Base-by-base conservation (phyloP, 2,329 filamentous ascomycete species). In the Emergomyces pasteurianus region DNA sequence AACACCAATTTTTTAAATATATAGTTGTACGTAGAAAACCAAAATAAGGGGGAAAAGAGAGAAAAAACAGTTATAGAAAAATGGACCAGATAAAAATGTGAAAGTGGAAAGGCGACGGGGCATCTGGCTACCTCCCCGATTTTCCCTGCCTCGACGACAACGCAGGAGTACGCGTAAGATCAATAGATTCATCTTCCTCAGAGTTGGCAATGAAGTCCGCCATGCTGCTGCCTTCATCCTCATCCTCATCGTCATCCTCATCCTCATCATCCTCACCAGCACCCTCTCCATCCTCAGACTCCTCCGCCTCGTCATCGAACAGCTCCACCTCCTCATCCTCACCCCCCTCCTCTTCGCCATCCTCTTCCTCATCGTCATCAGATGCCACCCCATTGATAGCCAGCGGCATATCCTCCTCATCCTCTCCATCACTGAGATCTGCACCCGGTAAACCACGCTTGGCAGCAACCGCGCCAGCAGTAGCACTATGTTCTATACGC, bases 161-260 rank as follows among this genome's bases (percentile, higher is more conserved):
- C 8, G 69, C 66, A 28, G 68, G 69, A 60, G 67, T 65, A 52
- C 67, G 63, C 46, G 61, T 59, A n/a, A 60, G 63, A 18, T 67
- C 68, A 55, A 69, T 70, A 58, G 65, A 61, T 55, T 69, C 71
- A 26, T 73, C 75, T 9, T 76, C 74, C 46, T 81, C 79, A 2
- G 74, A 76, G 60, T 80, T 77, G 6, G 77, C 74, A 57, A 80
- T 73, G 65, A 78, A 75, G 58, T 79, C 78, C 55, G 74, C 73
- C 66, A 70, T 76, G 34, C 71, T 75, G 58, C 73, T 75, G 10
- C 83, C 82, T 62, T 86, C 84, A 7, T 86, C 84, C 42, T 86
- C 84, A 4, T 86, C 84, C 43, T 83, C 76, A 2, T 86, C 83
- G 21, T 85, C 81, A 62, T 84, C 82, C 26, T 84, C 81, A 1